Evolutionary conservation across 345 rosid species (phyloP), one percentile per base, ranked within the genome.

Genomic region (Eucalyptus regnans): DNA sequence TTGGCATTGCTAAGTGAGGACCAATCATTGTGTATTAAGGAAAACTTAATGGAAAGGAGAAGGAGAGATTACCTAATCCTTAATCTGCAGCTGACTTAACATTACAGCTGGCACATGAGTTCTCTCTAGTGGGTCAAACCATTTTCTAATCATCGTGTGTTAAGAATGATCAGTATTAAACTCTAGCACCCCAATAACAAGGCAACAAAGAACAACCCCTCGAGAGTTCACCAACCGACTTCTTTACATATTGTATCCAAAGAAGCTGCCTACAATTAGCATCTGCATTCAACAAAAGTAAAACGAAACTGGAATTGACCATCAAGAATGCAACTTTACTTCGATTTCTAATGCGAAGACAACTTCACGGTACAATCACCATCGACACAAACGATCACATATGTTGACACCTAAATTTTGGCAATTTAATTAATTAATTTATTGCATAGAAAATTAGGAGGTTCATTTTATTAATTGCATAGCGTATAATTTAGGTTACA

Each of bases 41-140:
- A 76, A 41, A 37, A 1, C 15, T 76, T 37, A 41, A 41, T 12
- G 37, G 12, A 56, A 29, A 80, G 43, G 79, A 23, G 31, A 12
- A 50, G 81, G 51, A 62, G 31, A 48, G 8, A 56, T 91, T 94
- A 95, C 98, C 98, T 54, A 96, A 89, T 96, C 97, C 91, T 93
- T 93, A n/a, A 96, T 94, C 89, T 96, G 95, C 22, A 96, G 91
- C 91, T 93, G 89, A 87, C 97, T 96, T 93, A 96, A 92, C 87
- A 96, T 94, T 84, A 96, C 96, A 51, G 97, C 97, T 88, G 98
- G 98, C 60, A 96, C 94, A 90, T 94, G 95, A 88, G 92, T 93
- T 89, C 84, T 76, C 84, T 93, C 98, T 43, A 97, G 92, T 37
- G 99, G 99, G 89, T 96, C 98, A 86, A 96, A 98, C 92, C 92